Evolutionary conservation across 2,329 filamentous ascomycete species (phyloP).

Genomic region (Pyrenochaeta sp.): DNA sequence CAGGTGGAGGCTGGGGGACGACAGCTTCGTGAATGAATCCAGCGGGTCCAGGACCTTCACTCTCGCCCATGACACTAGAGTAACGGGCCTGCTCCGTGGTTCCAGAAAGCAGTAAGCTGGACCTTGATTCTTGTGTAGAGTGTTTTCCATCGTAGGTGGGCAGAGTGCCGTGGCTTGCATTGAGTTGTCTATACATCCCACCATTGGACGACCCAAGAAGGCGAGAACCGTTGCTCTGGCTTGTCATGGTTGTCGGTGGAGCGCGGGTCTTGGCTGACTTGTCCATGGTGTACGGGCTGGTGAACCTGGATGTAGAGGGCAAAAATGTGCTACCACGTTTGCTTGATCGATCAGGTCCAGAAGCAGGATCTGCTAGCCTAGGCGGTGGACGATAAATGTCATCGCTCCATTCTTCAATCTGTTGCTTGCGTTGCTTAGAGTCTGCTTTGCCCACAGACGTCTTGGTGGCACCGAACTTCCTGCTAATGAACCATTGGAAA

Average conservation of each 20-base stretch:
- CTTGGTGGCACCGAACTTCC: constrained; percentile 82
- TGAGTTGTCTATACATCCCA: constrained; percentile 71
- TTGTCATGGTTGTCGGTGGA: constrained; percentile 92
- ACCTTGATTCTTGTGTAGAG: constrained; percentile 45
- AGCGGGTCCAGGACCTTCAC: constrained; percentile 79
- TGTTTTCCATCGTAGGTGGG: constrained; percentile 52
- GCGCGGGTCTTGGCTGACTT: constrained; percentile 60
- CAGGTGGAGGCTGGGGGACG: constrained; percentile 92
- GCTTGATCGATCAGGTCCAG: constrained; percentile 72
- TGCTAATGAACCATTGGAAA: constrained; percentile 96
- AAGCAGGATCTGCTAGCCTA: constrained; percentile 76
- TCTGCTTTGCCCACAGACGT: constrained; percentile 79
- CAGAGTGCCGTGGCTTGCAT: constrained; percentile 65
- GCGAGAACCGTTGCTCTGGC: constrained; percentile 78
- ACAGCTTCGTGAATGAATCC: constrained; percentile 98
- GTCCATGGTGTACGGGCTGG: constrained; percentile 83
- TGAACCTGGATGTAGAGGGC: constrained; percentile 93
- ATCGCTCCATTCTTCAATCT: constrained; percentile 98
- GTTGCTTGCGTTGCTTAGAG: constrained; percentile 82
- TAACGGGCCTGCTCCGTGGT: constrained; percentile 56
- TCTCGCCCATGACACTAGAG: constrained; percentile 63
- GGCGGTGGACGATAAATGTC: constrained; percentile 94
- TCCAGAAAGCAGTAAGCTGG: constrained; percentile 53
- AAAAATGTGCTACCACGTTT: constrained; percentile 86
- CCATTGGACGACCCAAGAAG: constrained; percentile 71